Percentiles rank a stretch among this genome's conserved stretches.
Conservation (phyloP, 73 alveolate genomes). For the Paramecium biaurelia region DNA sequence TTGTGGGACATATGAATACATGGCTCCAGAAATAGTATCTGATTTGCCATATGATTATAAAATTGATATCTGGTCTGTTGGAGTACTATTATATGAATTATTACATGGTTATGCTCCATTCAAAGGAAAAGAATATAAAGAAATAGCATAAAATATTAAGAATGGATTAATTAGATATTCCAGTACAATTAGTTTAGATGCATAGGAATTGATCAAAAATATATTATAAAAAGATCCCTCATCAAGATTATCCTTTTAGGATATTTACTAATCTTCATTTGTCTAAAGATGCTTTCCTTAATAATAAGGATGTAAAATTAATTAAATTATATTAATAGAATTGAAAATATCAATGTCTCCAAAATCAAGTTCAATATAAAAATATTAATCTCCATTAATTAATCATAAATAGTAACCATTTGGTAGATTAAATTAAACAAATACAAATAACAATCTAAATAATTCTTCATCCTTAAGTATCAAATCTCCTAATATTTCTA, state of each 20-base stretch:
- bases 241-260: constrained; percentile 63
- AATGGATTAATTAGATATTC: constrained; percentile 68
- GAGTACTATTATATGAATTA: constrained; percentile 80
- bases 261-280: constrained; percentile 18
- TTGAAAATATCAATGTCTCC: constrained; percentile 3
- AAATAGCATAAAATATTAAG: constrained; percentile 73
- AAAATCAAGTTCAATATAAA: constrained; percentile 18
- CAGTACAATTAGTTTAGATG: constrained; percentile 64
- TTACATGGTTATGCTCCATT: constrained; percentile 86
- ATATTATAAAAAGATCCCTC: constrained; percentile 69
- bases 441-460: neutral
- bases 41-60: constrained; percentile 76
- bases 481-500: constrained; percentile 28
- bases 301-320: neutral
- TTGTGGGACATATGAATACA: constrained; percentile 66
- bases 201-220: constrained; percentile 71
- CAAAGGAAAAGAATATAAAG: constrained; percentile 74
- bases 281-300: constrained; percentile 13
- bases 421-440: neutral
- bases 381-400: constrained; percentile 40
- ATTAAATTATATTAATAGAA: neutral
- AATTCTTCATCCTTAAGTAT: neutral
- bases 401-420: neutral
- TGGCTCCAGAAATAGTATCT: constrained; percentile 79
- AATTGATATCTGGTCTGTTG: constrained; percentile 84